Evolutionary conservation across 176 grass and related monocot genomes (phyloP), one percentile per base, ranked within the genome.

Genomic region (Alopecurus myosuroides): DNA sequence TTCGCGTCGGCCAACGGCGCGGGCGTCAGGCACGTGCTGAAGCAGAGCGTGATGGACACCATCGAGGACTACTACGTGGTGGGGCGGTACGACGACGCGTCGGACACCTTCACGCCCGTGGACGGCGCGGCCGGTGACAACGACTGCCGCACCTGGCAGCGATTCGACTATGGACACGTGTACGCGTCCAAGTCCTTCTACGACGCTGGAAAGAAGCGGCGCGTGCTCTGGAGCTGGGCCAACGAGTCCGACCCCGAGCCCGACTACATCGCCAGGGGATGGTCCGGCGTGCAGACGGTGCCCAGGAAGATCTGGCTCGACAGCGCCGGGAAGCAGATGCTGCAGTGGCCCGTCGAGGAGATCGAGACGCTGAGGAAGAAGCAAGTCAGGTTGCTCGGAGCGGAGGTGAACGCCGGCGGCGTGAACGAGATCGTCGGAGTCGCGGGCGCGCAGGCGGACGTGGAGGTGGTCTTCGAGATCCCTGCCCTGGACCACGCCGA

Each of bases 61-160:
- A 82, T 35, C 6, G 4, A 15, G 45, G 92, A 94, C 58, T 89
- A 93, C 48, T 97, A 94, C 84, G 84, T 88, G 86, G 45, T 97
- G 9, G 95, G 90, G 5, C 31, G n/a, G 33, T 97, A 97, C 49
- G 88, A 93, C 36, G 86, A 86, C 78, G 87, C 67, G 7, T 23
- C 51, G 48, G 92, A 97, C 63, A 25, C 58, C 14, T 97, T 94
- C 71, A 41, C 65, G 62, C 92, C 90, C 0, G 86, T 56, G n/a
- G 78, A 75, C 10, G 45, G 1, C 45, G 45, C 45, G 14, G 90
- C 29, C 29, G 9, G 89, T 35, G 90, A 92, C 79, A 62, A 86
- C 48, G 39, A 94, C 61, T 86, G 80, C 79, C 52, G 85, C 18
- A 77, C 23, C 7, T 88, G 88, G 91, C 36, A 28, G 9, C 70